phyloP scores from a whole-genome alignment of 129 eudicot species.

The Chrysanthemum makinoi region DNA sequence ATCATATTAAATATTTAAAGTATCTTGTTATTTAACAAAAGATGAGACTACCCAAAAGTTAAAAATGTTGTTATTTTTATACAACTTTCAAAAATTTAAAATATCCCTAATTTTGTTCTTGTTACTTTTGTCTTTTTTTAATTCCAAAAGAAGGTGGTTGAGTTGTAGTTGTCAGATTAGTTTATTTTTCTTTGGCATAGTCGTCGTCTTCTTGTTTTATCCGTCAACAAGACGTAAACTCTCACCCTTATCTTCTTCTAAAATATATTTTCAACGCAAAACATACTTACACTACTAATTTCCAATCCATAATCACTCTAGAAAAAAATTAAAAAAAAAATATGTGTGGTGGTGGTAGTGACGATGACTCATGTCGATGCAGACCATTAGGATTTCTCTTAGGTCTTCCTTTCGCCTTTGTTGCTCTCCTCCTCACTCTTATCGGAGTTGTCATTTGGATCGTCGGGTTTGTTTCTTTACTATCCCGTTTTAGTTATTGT shows the following conservation, averaged over 20 bases:
- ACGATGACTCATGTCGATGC: conserved; percentile 56
- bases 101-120: no score
- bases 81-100: no score
- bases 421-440: conserved; percentile 64
- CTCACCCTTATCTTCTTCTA: conserved; percentile 11
- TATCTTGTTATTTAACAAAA: no score
- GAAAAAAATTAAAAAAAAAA: background rate
- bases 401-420: conserved; percentile 79
- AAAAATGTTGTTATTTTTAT: no score
- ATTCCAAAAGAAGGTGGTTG: conserved; percentile 6
- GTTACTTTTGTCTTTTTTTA: no score
- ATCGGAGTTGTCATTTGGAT: conserved; percentile 77
- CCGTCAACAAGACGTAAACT: conserved; percentile 29
- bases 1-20: no score
- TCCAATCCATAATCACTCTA: background rate
- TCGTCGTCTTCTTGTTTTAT: conserved; percentile 28
- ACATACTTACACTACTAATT: background rate
- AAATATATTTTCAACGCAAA: background rate
- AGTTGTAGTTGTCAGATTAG: conserved; percentile 16
- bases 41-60: no score
- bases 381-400: conserved; percentile 72
- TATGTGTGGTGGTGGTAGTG: conserved; percentile 35
- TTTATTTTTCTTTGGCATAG: background rate
- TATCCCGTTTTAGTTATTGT: background rate
- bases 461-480: conserved; percentile 51